Conservation (phyloP, 805 yeast genomes). For the Priceomyces melissophilus region DNA sequence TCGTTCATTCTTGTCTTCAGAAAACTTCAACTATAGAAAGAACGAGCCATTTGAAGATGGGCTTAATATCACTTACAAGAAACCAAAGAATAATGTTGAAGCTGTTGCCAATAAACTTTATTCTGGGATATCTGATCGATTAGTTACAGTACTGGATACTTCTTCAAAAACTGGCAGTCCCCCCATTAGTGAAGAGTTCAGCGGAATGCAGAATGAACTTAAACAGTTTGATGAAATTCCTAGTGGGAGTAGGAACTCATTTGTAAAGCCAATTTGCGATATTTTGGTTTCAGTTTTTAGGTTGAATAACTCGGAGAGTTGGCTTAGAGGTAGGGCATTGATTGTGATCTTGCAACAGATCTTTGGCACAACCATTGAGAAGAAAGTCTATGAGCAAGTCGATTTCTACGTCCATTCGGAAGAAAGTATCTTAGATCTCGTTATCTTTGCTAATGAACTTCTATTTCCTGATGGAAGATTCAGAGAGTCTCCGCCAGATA, state of each 20-base stretch:
- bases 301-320: conserved; percentile 57
- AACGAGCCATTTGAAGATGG: conserved; percentile 26
- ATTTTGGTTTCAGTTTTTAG: conserved; percentile 68
- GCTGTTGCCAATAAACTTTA: conserved; percentile 34
- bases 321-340: conserved; percentile 85
- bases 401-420: conserved; percentile 36
- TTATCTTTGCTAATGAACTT: conserved; percentile 18
- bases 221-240: conserved; percentile 45
- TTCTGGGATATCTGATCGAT: conserved; percentile 21
- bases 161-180: conserved; percentile 1
- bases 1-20: conserved; percentile 75
- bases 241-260: conserved; percentile 33
- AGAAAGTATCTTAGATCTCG: conserved; percentile 40
- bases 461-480: conserved; percentile 48
- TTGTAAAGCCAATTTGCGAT: conserved; percentile 81
- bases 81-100: conserved; percentile 20
- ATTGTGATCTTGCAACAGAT: conserved; percentile 79
- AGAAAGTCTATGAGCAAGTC: conserved; percentile 49
- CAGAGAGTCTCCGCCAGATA: conserved; percentile 40
- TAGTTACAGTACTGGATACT: conserved; percentile 1
- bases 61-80: conserved; percentile 6
- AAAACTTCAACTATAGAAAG: conserved; percentile 43
- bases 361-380: conserved; percentile 84
- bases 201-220: conserved; percentile 55
- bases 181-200: conserved; percentile 25